Percentiles rank a stretch among this genome's conserved stretches.
phyloP scores from a whole-genome alignment of 1,284 basidiomycete genomes.

The Rhizoctonia solani region DNA sequence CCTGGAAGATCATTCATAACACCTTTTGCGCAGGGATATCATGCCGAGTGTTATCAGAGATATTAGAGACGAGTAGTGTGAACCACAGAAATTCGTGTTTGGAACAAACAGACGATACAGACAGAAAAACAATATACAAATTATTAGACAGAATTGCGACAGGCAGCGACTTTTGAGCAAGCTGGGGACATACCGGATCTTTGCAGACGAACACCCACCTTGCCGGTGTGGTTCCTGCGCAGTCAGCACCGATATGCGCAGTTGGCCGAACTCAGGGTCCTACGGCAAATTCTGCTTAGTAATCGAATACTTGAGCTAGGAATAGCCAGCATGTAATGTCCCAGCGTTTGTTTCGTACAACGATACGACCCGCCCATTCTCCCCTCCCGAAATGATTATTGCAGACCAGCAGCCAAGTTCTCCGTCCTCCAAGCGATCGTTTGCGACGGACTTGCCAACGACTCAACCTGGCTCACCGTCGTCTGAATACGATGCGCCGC shows the following conservation, averaged over 20 bases:
- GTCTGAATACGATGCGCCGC: constrained; percentile 6
- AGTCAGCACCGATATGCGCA: not conserved
- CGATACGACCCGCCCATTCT: not conserved
- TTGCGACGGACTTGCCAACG: not conserved
- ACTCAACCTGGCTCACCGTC: not conserved
- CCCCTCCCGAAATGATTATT: constrained; percentile 12
- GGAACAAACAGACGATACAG: no score
- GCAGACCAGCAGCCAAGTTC: constrained; percentile 32
- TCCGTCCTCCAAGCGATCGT: constrained; percentile 19
- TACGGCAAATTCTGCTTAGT: not conserved
- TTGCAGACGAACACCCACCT: no score
- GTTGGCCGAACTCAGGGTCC: not conserved
- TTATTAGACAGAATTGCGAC: no score
- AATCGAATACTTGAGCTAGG: no score
- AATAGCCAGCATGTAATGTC: not conserved
- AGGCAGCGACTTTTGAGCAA: no score
- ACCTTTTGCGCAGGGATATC: no score
- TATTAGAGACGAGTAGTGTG: no score
- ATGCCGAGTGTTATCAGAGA: no score
- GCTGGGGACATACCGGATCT: no score
- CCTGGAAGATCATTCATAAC: no score
- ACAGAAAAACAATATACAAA: no score
- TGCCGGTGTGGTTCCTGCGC: not conserved
- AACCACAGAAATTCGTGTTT: no score
- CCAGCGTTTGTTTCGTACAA: not conserved